Base-by-base conservation (phyloP, 2,329 filamentous ascomycete species). In the Colletotrichum destructivum region DNA sequence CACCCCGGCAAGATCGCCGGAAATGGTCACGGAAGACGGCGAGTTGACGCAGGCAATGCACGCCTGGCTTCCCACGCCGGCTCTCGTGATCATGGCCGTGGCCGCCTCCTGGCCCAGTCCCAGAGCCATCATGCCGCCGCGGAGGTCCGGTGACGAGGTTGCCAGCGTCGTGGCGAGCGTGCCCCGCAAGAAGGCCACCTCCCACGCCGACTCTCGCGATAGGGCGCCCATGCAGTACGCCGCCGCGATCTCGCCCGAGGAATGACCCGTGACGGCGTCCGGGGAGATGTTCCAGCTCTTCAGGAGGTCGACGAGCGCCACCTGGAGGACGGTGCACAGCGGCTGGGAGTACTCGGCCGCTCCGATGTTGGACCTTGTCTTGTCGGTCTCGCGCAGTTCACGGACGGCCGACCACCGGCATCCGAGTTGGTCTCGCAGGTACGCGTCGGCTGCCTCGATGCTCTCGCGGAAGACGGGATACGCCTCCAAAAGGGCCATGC, bases 21-120 rank as follows among this genome's bases (percentile, higher is more conserved):
- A 88, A 0, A 88, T 81, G 0, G 88, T 89, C 11, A 87, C 76
- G 21, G 83, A 88, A 0, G 79, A 79, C 0, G 87, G 86, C 38
- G 85, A 87, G 79, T 90, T 90, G 74, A 85, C 82, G 74, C 87
- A 88, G 42, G 69, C 55, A 21, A 61, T 62, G 62, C 65, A 16
- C 26, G 42, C 64, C 9, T 62, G 52, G 16, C 56, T 18, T 11
- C 18, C 52, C 6, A 26, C 52, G 4, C 11, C n/a, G 52, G 52
- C 51, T 23, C 23, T 54, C 15, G 13, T 38, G 18, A 55, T 35
- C 52, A 35, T 35, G 42, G 16, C 56, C 23, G 23, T 38, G 26
- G 55, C 55, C 15, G 55, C 56, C 6, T 42, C 42, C 4, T 7
- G 56, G 11, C 35, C 56, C 9, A 60, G 23, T 8, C 56, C 38